A percentile compares a stretch with the other conserved stretches of the same genome.
Conservation (phyloP, 768 basidiomycete genomes). For the Suillus ampliporus region DNA sequence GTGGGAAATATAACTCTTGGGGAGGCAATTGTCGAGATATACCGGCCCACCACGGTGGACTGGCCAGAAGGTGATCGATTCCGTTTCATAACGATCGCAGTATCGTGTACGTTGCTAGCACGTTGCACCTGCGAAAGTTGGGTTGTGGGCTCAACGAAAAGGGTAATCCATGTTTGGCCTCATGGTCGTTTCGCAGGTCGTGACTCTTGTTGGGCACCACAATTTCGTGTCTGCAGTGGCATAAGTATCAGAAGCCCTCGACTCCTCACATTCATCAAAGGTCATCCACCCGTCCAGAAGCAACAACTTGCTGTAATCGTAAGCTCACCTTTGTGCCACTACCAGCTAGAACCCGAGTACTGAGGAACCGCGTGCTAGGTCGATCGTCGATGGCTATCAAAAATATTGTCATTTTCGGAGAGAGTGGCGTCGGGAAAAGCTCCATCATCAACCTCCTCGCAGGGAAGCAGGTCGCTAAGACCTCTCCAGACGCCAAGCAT, state of each 20-base stretch:
- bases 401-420: constrained; percentile 21
- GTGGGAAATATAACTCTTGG: background rate
- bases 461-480: constrained; percentile 33
- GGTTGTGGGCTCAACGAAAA: background rate
- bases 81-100: background rate
- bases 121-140: background rate
- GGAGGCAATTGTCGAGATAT: background rate
- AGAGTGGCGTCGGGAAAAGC: constrained; percentile 11
- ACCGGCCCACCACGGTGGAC: background rate
- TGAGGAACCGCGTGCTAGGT: background rate
- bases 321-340: background rate
- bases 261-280: background rate
- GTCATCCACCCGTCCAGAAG: background rate
- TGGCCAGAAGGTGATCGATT: background rate
- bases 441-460: constrained; percentile 31
- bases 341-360: background rate
- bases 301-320: background rate
- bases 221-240: background rate
- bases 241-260: background rate
- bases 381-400: background rate
- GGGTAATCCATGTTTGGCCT: background rate
- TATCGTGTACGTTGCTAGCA: background rate
- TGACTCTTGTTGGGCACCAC: background rate
- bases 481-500: constrained; percentile 40
- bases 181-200: background rate